Base-by-base conservation (phyloP, 805 yeast genomes). In the Henningerozyma blattae region DNA sequence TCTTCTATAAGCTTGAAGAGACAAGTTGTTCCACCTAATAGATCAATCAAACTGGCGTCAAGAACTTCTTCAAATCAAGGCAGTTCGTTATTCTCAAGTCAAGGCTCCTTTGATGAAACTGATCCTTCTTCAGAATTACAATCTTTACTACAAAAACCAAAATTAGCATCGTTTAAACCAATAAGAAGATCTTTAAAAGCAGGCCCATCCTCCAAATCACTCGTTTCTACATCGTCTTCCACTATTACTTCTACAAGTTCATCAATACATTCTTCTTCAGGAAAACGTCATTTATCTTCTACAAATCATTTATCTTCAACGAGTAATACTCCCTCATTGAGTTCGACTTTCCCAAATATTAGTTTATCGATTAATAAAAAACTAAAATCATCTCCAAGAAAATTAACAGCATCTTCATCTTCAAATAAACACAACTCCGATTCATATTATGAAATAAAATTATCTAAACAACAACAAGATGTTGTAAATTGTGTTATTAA, bases 401-500 rank as follows among this genome's bases (percentile, higher is more conserved):
- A 27, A 13, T 36, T 26, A 8, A 4, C 28, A 16, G 15, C 35
- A 22, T 15, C 32, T 15, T 22, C 37, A n/a, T n/a, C n/a, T n/a
- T n/a, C 32, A 18, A 22, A n/a, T 13, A 15, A 15, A 14, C 18
- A 14, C 15, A 15, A 15, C 4, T 16, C 17, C n/a, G 14, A 13
- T 6, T 10, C 5, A 6, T 24, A 24, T n/a, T 13, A 7, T 10
- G 10, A 36, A 5, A 24, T 46, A n/a, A 34, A 44, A 4, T 46
- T 63, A 5, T 58, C 67, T 14, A 50, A 47, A 6, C 81, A 75
- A 51, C 83, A 75, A 53, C 52, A 57, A 34, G 47, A 48, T 17
- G 75, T 82, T 5, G 43, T 80, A 6, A 61, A 68, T 16, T 50
- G 67, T 10, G 75, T 76, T 7, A 64, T 78, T 5, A 55, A 64